Conservation (phyloP, 768 basidiomycete genomes). For the Suillus weaverae region DNA sequence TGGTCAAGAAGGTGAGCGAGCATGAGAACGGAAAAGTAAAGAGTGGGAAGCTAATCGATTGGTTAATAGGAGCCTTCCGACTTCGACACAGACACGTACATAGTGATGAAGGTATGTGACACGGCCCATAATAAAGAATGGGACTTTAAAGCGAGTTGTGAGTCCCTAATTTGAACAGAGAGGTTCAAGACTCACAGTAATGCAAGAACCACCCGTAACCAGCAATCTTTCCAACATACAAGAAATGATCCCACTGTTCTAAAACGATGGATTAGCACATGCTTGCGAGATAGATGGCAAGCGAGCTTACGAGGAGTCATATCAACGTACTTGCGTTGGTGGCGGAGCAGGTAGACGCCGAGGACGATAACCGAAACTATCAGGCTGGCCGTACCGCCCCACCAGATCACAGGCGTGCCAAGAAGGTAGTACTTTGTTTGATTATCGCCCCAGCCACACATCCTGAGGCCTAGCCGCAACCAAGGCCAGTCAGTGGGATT, state of each 20-base stretch:
- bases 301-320: constrained; percentile 75
- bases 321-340: constrained; percentile 88
- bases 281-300: constrained; percentile 15
- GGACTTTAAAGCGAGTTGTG: constrained; percentile 50
- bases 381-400: constrained; percentile 74
- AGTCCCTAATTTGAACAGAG: background rate
- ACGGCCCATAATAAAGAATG: constrained; percentile 97
- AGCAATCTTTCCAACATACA: constrained; percentile 90
- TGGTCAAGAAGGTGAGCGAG: constrained; percentile 89
- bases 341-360: constrained; percentile 73
- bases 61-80: background rate
- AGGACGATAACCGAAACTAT: constrained; percentile 50
- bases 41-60: constrained; percentile 72
- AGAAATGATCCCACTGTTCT: constrained; percentile 94
- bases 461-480: constrained; percentile 84
- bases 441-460: constrained; percentile 93
- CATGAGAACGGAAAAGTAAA: constrained; percentile 97
- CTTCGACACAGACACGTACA: constrained; percentile 45
- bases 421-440: constrained; percentile 93
- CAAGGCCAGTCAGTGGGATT: constrained; percentile 93
- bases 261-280: background rate
- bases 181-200: constrained; percentile 56
- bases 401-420: constrained; percentile 92
- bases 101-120: constrained; percentile 97
- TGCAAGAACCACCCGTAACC: constrained; percentile 92